Percentiles rank a stretch among this genome's conserved stretches.
Conservation (phyloP, 305 asterid genomes). For the Rubia peregrina region DNA sequence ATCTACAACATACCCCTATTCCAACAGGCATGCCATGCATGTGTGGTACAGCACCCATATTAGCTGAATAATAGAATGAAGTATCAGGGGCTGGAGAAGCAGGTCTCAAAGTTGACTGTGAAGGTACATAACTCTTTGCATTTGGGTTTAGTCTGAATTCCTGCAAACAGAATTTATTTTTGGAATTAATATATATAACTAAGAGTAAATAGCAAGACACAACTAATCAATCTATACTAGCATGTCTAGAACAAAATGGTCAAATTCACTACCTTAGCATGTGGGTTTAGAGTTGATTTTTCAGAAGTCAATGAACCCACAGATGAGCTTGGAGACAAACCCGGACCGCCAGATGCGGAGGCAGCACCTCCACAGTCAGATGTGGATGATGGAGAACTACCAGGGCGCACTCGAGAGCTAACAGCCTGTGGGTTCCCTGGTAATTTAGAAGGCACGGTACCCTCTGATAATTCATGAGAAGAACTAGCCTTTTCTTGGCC, state of each 20-base stretch:
- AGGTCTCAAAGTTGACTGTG: constrained; percentile 59
- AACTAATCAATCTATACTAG: not conserved
- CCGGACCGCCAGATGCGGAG: constrained; percentile 55
- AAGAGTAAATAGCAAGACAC: not conserved
- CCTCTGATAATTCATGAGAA: constrained; percentile 36
- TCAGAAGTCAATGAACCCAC: constrained; percentile 80
- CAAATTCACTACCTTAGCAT: constrained; percentile 64
- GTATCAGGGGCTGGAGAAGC: constrained; percentile 70
- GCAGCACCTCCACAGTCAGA: constrained; percentile 64
- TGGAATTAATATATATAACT: not conserved
- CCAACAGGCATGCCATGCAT: constrained; percentile 88
- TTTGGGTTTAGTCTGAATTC: constrained; percentile 86
- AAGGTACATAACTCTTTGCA: constrained; percentile 75
- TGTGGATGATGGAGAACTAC: constrained; percentile 64
- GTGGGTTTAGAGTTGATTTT: constrained; percentile 75
- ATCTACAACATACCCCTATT: constrained; percentile 55
- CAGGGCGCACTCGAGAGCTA: constrained; percentile 38
- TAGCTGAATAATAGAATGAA: constrained; percentile 77
- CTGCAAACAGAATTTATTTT: constrained; percentile 29
- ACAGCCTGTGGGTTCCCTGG: constrained; percentile 33
- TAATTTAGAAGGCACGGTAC: constrained; percentile 37
- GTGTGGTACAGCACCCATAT: constrained; percentile 51
- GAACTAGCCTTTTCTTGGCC: constrained; percentile 46
- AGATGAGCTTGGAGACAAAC: constrained; percentile 80
- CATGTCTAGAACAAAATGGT: not conserved